A percentile compares a stretch with the other conserved stretches of the same genome.
Evolutionary conservation across 768 basidiomycete genomes (phyloP).

Genomic region (Hygrocybe coccinea): DNA sequence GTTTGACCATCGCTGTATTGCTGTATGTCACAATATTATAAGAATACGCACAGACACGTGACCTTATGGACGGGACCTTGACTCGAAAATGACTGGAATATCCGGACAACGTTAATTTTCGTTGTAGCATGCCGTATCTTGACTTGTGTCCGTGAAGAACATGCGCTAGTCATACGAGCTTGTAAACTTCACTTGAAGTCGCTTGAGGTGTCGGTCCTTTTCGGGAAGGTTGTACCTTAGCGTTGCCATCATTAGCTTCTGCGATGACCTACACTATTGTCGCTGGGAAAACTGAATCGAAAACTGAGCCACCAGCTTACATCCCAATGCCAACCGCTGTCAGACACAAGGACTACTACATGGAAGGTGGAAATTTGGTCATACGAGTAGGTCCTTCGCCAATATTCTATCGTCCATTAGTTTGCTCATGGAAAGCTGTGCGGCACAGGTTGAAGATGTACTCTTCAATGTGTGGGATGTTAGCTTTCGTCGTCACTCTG

Average conservation of each 20-base stretch:
- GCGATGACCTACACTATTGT: not conserved
- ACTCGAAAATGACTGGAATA: too few species aligned
- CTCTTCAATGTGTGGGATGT: slow-evolving; percentile 21
- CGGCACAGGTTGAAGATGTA: not conserved
- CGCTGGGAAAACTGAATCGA: not conserved
- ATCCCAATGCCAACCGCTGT: not conserved
- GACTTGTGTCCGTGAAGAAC: too few species aligned
- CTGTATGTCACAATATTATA: too few species aligned
- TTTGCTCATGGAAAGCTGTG: not conserved
- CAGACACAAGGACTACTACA: slow-evolving; percentile 1
- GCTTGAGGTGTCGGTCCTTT: too few species aligned
- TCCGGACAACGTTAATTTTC: too few species aligned
- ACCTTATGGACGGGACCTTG: too few species aligned
- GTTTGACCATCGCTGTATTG: not conserved
- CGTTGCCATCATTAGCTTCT: too few species aligned
- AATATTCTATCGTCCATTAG: not conserved
- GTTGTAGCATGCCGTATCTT: too few species aligned
- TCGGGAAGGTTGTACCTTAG: too few species aligned
- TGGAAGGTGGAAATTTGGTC: slow-evolving; percentile 1
- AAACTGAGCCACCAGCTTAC: not conserved
- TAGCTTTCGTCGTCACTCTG: slow-evolving; percentile 12
- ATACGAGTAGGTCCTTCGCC: not conserved
- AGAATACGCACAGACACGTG: too few species aligned
- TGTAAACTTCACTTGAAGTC: too few species aligned
- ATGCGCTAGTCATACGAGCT: not conserved